Evolutionary conservation across 495 filamentous ascomycete genomes (phyloP), one percentile per base, ranked within the genome.

Genomic region (Daldinia decipiens): DNA sequence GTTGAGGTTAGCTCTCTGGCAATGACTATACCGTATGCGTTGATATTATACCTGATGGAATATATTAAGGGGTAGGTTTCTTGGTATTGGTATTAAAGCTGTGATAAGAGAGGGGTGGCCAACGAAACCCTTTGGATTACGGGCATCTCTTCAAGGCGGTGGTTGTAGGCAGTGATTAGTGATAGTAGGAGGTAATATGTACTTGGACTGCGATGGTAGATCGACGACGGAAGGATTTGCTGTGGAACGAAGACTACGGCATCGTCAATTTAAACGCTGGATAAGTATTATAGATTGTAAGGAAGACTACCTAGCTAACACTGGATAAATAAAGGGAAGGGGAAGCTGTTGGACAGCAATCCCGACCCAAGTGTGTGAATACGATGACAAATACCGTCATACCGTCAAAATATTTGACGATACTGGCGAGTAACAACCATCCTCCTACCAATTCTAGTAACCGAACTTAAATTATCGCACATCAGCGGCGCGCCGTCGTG

Each of bases 301-400:
- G 24, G 8, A 47, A 7, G 11, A 24, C 9, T 9, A 9, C 7
- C 4, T 9, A 9, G 17, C 4, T 4, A 47, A 12, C 3, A 47
- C 7, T 47, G 8, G 43, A 12, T 19, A 47, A 47, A 21, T 24
- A 24, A 19, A 4, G 3, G 7, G 19, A 29, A 58, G 43, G 39
- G 58, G 38, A 58, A 36, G 9, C 13, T 24, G 45, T 62, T 59
- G 53, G 43, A 24, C 17, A 54, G 50, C 32, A 67, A 56, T 50
- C 50, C 43, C 11, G 17, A 24, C 43, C 24, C 43, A 11, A 47
- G 43, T 47, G 19, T 47, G 7, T 47, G 1, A 3, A 24, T 13
- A 47, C 8, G 7, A 21, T 47, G 7, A 12, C 8, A 5, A 47
- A 47, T 47, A 47, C 17, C 3, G 29, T 7, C 29, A 47, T 47